A percentile compares a stretch with the other conserved stretches of the same genome.
Evolutionary conservation across 371 early-diverging fungal genomes (phyloP).

Genomic region (Phascolomyces articulosus): DNA sequence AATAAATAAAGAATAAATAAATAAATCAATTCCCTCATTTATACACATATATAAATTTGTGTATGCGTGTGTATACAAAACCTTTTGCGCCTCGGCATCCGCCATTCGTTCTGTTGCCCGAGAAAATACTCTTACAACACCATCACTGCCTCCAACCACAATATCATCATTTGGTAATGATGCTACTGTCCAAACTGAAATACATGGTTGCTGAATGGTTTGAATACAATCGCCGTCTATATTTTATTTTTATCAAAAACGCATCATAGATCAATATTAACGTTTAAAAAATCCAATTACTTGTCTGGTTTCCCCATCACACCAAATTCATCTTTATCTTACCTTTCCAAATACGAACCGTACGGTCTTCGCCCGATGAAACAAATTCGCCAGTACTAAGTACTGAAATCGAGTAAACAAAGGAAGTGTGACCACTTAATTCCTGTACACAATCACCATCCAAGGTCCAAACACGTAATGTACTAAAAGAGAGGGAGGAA

Average conservation of each 20-base stretch:
- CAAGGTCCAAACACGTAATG: slow-evolving; percentile 82
- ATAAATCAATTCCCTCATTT: too few relatives aligned
- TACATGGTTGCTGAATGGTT: slow-evolving; percentile 85
- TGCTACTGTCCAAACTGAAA: slow-evolving; percentile 91
- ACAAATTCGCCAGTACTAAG: slow-evolving; percentile 81
- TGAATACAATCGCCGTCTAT: slow-evolving; percentile 73
- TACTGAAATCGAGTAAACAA: slow-evolving; percentile 84
- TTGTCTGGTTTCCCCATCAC: too few relatives aligned
- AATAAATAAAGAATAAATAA: neutral
- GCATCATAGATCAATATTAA: neutral
- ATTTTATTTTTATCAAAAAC: neutral
- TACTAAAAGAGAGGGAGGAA: slow-evolving; percentile 34
- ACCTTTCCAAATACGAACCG: slow-evolving; percentile 89
- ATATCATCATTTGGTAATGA: slow-evolving; percentile 86
- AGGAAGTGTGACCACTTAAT: slow-evolving; percentile 89
- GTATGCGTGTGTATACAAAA: too few relatives aligned
- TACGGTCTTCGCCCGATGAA: slow-evolving; percentile 93
- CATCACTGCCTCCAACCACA: slow-evolving; percentile 87
- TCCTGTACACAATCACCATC: slow-evolving; percentile 78
- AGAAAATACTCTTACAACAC: slow-evolving; percentile 82
- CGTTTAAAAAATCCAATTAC: neutral
- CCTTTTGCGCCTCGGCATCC: slow-evolving; percentile 53
- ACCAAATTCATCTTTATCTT: neutral
- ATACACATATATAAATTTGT: too few relatives aligned
- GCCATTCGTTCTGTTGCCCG: slow-evolving; percentile 67